phyloP scores from a whole-genome alignment of 148 eudicot species.

The Salicornia ramosissima region DNA sequence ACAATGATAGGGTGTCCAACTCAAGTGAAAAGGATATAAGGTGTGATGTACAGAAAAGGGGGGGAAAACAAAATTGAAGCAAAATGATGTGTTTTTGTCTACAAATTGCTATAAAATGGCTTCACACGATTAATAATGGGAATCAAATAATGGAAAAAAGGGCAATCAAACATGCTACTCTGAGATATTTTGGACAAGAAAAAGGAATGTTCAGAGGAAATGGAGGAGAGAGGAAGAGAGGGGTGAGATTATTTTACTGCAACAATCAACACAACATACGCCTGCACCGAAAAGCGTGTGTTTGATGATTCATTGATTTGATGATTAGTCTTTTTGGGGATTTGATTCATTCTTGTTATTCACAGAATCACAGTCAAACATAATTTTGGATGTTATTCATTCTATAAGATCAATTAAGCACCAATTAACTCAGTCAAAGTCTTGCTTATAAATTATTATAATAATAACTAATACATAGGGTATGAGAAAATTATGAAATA shows the following conservation, averaged over 20 bases:
- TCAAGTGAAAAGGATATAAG: conserved; percentile 23
- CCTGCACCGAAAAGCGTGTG: conserved; percentile 33
- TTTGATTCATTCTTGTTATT: no score
- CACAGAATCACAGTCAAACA: no score
- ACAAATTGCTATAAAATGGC: conserved; percentile 1
- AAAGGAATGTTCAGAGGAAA: conserved; percentile 23
- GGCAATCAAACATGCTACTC: not conserved
- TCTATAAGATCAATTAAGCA: no score
- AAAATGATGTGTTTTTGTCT: conserved; percentile 23
- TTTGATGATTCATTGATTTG: conserved; percentile 29
- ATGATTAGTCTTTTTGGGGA: conserved; percentile 21
- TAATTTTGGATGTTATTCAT: no score
- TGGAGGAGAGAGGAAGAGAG: not conserved
- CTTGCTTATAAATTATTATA: no score
- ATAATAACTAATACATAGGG: no score
- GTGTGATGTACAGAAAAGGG: not conserved
- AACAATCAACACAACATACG: conserved; percentile 3
- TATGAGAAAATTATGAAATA: no score
- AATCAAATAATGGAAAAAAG: conserved; percentile 15
- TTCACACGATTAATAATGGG: conserved; percentile 21
- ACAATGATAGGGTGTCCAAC: conserved; percentile 20
- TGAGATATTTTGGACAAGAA: conserved; percentile 5
- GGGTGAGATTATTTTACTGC: no score
- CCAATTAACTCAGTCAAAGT: no score
- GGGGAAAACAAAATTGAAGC: conserved; percentile 3